phyloP scores from a whole-genome alignment of 305 asterid species.

The Fraxinus nigra region DNA sequence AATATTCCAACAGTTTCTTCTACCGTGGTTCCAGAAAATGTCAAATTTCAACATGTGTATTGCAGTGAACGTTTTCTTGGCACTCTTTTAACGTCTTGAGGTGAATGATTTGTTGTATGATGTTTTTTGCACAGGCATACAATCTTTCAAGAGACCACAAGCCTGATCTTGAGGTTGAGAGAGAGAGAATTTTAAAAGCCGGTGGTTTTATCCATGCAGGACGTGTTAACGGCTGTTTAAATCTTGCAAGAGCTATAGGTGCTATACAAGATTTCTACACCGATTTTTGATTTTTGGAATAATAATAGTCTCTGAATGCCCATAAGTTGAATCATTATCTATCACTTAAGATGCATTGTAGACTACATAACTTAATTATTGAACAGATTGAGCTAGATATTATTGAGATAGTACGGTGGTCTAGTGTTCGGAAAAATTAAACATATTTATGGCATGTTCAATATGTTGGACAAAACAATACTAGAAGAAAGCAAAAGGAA shows the following conservation, averaged over 20 bases:
- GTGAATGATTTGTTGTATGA: background rate
- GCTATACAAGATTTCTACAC: conserved; percentile 2
- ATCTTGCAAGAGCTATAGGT: conserved; percentile 95
- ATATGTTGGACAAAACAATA: background rate
- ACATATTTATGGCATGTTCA: background rate
- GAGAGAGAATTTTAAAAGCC: conserved; percentile 79
- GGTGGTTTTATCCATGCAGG: conserved; percentile 95
- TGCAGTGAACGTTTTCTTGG: background rate
- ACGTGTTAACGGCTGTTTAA: conserved; percentile 88
- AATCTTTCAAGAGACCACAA: conserved; percentile 92
- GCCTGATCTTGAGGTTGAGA: conserved; percentile 87
- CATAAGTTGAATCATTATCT: background rate
- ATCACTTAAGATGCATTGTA: background rate
- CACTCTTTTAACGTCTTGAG: background rate
- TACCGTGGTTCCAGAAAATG: background rate
- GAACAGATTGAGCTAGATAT: background rate
- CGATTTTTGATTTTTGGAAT: background rate
- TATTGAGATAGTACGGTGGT: background rate
- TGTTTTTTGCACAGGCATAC: conserved; percentile 57
- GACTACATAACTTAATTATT: background rate
- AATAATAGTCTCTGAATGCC: background rate
- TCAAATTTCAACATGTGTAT: background rate
- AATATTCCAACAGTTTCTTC: too few relatives aligned
- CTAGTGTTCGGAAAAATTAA: background rate
- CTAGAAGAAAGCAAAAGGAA: background rate